Evolutionary conservation across 169 alveolate species (phyloP).

Genomic region (Plasmodium blacklocki): DNA sequence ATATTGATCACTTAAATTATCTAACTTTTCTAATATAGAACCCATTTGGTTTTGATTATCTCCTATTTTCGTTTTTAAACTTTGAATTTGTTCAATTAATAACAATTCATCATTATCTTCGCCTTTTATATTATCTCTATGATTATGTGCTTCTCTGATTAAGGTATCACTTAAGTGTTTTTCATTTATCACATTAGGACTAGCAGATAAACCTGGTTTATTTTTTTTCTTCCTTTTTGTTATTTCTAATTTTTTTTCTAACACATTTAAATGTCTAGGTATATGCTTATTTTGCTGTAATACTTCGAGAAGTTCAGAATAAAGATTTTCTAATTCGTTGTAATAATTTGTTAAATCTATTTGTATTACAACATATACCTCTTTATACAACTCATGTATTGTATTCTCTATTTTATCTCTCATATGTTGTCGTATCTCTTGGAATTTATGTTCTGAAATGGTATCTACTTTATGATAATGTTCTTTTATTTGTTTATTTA

Average conservation of each 20-base stretch:
- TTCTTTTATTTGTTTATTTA: neutral
- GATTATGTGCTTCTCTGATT: neutral
- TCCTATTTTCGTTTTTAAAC: conserved; percentile 9
- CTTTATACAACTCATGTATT: neutral
- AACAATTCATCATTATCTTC: neutral
- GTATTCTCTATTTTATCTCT: conserved; percentile 2
- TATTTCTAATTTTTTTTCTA: neutral
- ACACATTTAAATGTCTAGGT: conserved; percentile 5
- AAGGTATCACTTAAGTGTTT: neutral
- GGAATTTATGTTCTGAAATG: neutral
- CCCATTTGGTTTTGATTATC: neutral
- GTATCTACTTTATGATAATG: conserved; percentile 6
- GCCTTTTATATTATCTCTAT: neutral
- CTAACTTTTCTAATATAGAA: neutral
- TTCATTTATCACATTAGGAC: too few relatives aligned
- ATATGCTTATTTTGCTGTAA: neutral
- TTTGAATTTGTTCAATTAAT: conserved; percentile 2
- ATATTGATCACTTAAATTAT: neutral
- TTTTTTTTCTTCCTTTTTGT: neutral
- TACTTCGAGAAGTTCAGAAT: neutral
- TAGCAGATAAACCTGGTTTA: too few relatives aligned
- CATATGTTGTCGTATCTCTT: conserved; percentile 7
- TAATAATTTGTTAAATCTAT: neutral
- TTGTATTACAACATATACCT: conserved; percentile 3
- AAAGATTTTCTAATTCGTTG: conserved; percentile 2